Conservation (phyloP, 106 monocot species). For the Cymbidium sinense region DNA sequence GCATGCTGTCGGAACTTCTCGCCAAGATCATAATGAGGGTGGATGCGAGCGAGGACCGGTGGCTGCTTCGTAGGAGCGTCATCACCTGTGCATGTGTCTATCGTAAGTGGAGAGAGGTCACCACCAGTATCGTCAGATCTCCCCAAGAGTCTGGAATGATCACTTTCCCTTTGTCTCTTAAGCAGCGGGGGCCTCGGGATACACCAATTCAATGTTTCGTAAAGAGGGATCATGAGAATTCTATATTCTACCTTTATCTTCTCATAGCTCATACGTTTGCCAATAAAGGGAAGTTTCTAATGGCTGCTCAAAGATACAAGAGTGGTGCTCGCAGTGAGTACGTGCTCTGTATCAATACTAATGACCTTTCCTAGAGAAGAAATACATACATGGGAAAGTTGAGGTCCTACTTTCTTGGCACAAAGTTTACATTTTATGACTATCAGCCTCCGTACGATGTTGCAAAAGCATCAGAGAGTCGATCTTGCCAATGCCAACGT, state of each 20-base stretch:
- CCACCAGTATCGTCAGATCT: constrained; percentile 48
- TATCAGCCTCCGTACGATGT: constrained; percentile 43
- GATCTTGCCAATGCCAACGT: constrained; percentile 32
- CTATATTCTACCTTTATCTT: constrained; percentile 29
- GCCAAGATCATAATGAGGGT: no score
- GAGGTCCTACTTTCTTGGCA: constrained; percentile 70
- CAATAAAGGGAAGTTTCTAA: constrained; percentile 61
- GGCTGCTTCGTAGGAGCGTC: constrained; percentile 69
- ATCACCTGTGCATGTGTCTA: constrained; percentile 72
- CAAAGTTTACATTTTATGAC: constrained; percentile 50
- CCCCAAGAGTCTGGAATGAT: constrained; percentile 44
- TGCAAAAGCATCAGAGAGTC: constrained; percentile 32
- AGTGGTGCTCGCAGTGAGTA: constrained; percentile 51
- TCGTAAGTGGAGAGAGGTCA: constrained; percentile 65
- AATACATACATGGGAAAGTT: constrained; percentile 67
- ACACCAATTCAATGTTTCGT: constrained; percentile 49
- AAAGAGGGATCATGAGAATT: constrained; percentile 38
- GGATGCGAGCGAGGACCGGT: constrained; percentile 46
- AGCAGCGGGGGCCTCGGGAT: constrained; percentile 43
- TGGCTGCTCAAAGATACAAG: constrained; percentile 59
- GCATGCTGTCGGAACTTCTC: no score
- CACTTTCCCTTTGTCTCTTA: constrained; percentile 87
- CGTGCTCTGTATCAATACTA: constrained; percentile 45
- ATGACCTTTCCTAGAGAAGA: constrained; percentile 49
- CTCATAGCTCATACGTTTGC: no score